These are phyloP conservation scores for Hibiscus trionum DNA, from an alignment of 345 rosid species.

Conservation along the genomic window DNA sequence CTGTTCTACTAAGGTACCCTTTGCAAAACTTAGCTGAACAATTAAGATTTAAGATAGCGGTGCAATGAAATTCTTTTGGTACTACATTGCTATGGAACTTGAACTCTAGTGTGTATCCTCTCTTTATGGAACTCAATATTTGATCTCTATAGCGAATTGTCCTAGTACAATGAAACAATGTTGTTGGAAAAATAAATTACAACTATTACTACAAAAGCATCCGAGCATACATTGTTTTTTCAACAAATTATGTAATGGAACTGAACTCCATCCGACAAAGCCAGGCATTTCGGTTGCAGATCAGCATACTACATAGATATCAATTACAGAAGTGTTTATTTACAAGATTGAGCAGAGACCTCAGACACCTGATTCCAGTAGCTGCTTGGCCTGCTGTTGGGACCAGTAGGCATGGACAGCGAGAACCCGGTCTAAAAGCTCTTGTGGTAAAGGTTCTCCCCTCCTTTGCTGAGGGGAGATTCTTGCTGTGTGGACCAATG, in stretches of 20 bases:
- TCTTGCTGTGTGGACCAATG: slow-evolving; percentile 28
- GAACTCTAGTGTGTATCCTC: not conserved
- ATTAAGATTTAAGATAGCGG: not conserved
- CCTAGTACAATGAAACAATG: too few species aligned
- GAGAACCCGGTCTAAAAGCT: slow-evolving; percentile 27
- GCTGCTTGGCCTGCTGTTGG: slow-evolving; percentile 21
- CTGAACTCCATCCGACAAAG: not conserved
- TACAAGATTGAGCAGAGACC: not conserved
- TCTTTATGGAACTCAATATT: too few species aligned
- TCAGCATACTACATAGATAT: not conserved
- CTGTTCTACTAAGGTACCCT: not conserved
- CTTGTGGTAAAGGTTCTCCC: slow-evolving; percentile 27
- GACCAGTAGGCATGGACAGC: slow-evolving; percentile 25
- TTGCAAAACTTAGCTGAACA: not conserved
- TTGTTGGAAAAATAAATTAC: too few species aligned
- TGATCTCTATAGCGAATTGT: too few species aligned
- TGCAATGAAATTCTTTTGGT: not conserved
- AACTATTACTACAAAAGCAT: too few species aligned
- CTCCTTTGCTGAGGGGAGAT: slow-evolving; percentile 29
- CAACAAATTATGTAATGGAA: too few species aligned
- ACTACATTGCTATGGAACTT: not conserved
- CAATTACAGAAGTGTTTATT: not conserved
- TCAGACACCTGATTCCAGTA: not conserved
- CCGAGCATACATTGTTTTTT: not conserved
- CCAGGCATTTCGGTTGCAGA: not conserved